Evolutionary conservation across 768 basidiomycete species (phyloP).

Genomic region (Lenzites betulinus): DNA sequence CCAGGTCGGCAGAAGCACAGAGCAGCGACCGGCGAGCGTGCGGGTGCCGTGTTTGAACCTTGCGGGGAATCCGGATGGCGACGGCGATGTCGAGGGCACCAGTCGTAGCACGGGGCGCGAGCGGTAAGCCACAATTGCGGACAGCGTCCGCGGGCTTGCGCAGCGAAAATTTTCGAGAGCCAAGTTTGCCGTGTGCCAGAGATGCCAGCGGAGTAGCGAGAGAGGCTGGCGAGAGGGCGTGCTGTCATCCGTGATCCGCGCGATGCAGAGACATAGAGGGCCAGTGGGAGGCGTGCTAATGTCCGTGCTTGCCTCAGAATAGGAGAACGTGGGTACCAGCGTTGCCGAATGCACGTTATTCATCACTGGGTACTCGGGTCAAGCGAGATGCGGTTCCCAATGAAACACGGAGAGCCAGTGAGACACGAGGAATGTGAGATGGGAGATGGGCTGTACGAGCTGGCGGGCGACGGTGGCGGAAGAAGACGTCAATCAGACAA

Average conservation of each 20-base stretch:
- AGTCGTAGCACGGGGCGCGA: neutral
- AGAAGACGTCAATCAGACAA: neutral
- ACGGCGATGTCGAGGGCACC: neutral
- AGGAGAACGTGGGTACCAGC: neutral
- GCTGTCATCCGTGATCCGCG: constrained; percentile 1
- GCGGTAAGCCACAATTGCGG: too few species aligned
- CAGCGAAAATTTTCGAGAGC: neutral
- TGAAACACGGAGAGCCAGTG: neutral
- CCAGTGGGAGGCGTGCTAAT: neutral
- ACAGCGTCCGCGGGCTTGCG: too few species aligned
- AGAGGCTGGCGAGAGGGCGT: neutral
- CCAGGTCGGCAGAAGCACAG: neutral
- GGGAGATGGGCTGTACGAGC: neutral
- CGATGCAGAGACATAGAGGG: neutral
- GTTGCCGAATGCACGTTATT: too few species aligned
- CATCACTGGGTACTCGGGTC: too few species aligned
- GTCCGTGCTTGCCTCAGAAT: neutral
- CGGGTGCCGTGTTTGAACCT: neutral
- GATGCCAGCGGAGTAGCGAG: neutral
- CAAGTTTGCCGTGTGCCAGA: neutral
- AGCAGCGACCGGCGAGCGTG: neutral
- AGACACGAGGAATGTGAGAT: neutral
- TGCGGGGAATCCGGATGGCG: neutral
- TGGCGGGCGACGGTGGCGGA: neutral
- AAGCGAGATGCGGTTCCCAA: too few species aligned